A percentile compares a stretch with the other conserved stretches of the same genome.
Evolutionary conservation across 805 yeast species (phyloP).

Genomic region (Ogataea pilisensis): DNA sequence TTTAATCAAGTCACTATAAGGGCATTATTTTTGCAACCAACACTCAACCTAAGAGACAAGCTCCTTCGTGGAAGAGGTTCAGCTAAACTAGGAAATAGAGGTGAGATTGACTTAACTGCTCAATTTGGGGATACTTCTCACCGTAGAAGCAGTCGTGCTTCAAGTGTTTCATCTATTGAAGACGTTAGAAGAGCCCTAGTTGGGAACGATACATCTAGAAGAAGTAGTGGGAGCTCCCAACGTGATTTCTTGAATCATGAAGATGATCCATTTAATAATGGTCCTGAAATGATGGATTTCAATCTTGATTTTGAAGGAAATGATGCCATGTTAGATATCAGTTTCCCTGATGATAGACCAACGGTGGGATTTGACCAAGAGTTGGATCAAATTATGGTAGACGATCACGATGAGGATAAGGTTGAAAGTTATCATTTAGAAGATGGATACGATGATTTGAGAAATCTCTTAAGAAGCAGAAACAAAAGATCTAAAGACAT

Average conservation of each 20-base stretch:
- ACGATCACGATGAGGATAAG: not conserved
- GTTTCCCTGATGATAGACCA: conserved; percentile 1
- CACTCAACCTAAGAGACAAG: too few relatives aligned
- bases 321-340: conserved; percentile 20
- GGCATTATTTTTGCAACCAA: too few relatives aligned
- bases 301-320: conserved; percentile 11
- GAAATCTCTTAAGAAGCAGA: conserved; percentile 1
- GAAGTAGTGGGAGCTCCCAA: conserved; percentile 2
- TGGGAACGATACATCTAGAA: conserved; percentile 8
- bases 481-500: conserved; percentile 1
- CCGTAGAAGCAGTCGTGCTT: conserved; percentile 16
- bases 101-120: too few relatives aligned
- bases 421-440: not conserved
- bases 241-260: not conserved
- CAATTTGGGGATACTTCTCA: too few relatives aligned
- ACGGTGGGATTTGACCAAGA: not conserved
- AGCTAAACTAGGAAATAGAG: too few relatives aligned
- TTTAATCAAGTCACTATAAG: too few relatives aligned
- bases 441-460: conserved; percentile 12
- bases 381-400: not conserved
- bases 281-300: not conserved
- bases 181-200: conserved; percentile 21
- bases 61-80: too few relatives aligned
- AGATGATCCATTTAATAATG: not conserved
- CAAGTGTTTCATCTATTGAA: conserved; percentile 26